Evolutionary conservation across 371 early-diverging fungal genomes (phyloP).

Genomic region (Hamiltosporidium tvaerminnensis): DNA sequence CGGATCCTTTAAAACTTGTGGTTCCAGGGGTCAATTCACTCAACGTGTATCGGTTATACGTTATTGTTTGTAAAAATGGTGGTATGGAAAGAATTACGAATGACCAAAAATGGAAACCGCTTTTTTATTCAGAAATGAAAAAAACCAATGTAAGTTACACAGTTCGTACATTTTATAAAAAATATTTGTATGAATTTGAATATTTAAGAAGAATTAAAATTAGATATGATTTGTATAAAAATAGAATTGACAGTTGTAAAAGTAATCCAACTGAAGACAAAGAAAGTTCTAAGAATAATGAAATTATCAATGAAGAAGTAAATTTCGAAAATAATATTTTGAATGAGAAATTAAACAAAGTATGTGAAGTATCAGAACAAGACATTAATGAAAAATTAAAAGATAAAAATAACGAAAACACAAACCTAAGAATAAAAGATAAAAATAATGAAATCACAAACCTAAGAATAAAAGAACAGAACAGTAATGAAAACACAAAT

Average conservation of each 20-base stretch:
- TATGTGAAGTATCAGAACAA: no score
- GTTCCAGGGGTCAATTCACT: slow-evolving; percentile 7
- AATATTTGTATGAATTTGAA: slow-evolving; percentile 16
- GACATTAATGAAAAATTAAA: no score
- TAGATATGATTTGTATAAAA: neutral
- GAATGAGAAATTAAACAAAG: no score
- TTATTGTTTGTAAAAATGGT: slow-evolving; percentile 9
- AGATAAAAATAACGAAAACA: no score
- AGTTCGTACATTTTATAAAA: slow-evolving; percentile 13
- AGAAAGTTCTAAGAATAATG: neutral
- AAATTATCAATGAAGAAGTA: neutral
- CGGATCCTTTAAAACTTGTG: neutral
- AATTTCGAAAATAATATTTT: no score
- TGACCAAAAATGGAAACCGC: slow-evolving; percentile 5
- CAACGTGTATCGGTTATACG: slow-evolving; percentile 1
- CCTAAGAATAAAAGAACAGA: no score
- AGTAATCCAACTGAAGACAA: no score
- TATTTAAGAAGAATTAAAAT: neutral
- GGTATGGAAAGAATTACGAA: slow-evolving; percentile 15
- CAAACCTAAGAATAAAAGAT: no score
- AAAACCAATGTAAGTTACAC: slow-evolving; percentile 8
- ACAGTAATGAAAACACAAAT: no score
- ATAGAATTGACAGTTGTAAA: no score
- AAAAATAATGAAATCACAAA: no score
- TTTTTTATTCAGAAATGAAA: slow-evolving; percentile 3